Evolutionary conservation across 2,329 filamentous ascomycete species (phyloP).

Genomic region (Paraconiothyrium brasiliense): DNA sequence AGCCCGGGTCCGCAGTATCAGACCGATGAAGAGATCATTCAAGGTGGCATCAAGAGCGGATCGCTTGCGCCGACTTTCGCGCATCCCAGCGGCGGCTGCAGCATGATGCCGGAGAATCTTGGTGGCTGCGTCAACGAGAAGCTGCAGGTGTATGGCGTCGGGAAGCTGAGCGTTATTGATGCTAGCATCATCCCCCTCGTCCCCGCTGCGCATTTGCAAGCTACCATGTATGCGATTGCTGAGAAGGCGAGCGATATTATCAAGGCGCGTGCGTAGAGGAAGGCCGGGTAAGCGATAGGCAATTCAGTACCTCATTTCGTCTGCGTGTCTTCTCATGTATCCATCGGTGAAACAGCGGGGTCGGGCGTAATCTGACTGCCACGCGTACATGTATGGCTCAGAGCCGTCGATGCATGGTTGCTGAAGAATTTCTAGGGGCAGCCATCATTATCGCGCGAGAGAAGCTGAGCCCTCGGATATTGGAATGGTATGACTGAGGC

Average conservation of each 20-base stretch:
- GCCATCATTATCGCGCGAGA: too few species aligned
- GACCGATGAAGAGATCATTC: conserved; percentile 34
- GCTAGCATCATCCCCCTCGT: conserved; percentile 44
- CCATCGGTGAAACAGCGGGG: too few species aligned
- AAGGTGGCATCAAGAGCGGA: conserved; percentile 19
- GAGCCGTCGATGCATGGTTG: too few species aligned
- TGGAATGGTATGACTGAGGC: too few species aligned
- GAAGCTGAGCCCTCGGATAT: too few species aligned
- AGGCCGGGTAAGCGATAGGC: too few species aligned
- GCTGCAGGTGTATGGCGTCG: conserved; percentile 37
- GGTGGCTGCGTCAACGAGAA: conserved; percentile 39
- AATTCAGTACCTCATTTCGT: too few species aligned
- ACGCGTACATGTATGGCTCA: too few species aligned
- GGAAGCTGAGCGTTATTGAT: conserved; percentile 43
- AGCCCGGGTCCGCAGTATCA: conserved; percentile 27
- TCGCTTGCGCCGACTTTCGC: conserved; percentile 17
- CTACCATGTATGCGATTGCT: conserved; percentile 44
- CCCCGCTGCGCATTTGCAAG: conserved; percentile 37
- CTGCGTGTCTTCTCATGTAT: too few species aligned
- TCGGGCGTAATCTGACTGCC: too few species aligned
- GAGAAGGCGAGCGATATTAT: conserved; percentile 46
- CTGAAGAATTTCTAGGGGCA: too few species aligned
- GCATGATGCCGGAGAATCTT: conserved; percentile 39
- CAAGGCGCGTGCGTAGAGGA: conserved; percentile 23
- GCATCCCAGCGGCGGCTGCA: conserved; percentile 26